Percentiles rank a stretch among this genome's conserved stretches.
Evolutionary conservation across 768 basidiomycete genomes (phyloP).

Genomic region (Cystobasidium tubakii): DNA sequence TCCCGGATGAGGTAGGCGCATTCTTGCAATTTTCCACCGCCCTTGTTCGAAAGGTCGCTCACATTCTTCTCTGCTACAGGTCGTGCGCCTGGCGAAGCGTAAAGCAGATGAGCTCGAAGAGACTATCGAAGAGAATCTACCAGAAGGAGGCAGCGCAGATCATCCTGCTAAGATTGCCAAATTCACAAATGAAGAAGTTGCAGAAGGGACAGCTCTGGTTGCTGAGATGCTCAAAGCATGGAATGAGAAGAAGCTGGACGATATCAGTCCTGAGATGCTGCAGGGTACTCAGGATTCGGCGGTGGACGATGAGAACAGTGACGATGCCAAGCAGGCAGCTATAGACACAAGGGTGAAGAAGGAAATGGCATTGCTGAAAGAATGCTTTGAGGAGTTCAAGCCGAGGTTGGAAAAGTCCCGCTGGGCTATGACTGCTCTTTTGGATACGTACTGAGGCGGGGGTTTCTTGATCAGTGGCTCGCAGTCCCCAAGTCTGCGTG

Average conservation of each 20-base stretch:
- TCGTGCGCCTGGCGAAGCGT: slow-evolving; percentile 68
- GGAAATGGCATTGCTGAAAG: slow-evolving; percentile 58
- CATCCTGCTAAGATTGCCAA: not conserved
- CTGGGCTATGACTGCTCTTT: slow-evolving; percentile 54
- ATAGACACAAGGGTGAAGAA: slow-evolving; percentile 49
- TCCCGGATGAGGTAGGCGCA: slow-evolving; percentile 80
- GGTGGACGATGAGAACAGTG: slow-evolving; percentile 42
- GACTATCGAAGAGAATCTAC: slow-evolving; percentile 7
- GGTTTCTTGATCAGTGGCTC: no score
- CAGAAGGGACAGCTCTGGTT: slow-evolving; percentile 74
- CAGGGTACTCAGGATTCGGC: slow-evolving; percentile 50
- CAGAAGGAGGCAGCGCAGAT: not conserved
- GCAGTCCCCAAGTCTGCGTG: no score
- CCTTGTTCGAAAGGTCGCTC: slow-evolving; percentile 11
- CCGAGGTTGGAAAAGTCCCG: slow-evolving; percentile 67
- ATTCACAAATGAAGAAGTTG: slow-evolving; percentile 56
- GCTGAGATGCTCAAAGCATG: slow-evolving; percentile 71
- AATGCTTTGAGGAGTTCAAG: slow-evolving; percentile 62
- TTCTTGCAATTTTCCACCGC: not conserved
- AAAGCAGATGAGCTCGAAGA: slow-evolving; percentile 90
- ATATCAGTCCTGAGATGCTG: slow-evolving; percentile 52
- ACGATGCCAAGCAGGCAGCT: slow-evolving; percentile 13
- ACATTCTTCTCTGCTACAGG: not conserved
- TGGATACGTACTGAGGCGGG: slow-evolving; percentile 33
- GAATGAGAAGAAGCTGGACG: slow-evolving; percentile 54